phyloP scores from a whole-genome alignment of 1,284 basidiomycete species.

The Taiwanofungus camphoratus region DNA sequence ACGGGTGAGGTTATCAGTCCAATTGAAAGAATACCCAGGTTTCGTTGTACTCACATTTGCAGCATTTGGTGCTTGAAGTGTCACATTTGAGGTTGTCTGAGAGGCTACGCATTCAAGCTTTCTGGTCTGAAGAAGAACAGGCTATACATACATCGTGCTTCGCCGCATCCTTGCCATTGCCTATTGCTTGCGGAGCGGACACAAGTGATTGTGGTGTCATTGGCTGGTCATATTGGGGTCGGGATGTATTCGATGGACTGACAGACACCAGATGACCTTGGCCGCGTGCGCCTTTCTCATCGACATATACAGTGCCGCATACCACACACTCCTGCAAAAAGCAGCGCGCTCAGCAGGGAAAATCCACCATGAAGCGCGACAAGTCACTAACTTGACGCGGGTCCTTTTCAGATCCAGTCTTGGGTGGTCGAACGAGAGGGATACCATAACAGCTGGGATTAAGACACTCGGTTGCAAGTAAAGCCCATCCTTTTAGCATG shows the following conservation, averaged over 20 bases:
- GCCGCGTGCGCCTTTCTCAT: constrained; percentile 46
- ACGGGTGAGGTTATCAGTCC: constrained; percentile 2
- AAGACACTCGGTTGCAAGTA: constrained; percentile 79
- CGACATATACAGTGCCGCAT: constrained; percentile 57
- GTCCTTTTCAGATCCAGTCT: constrained; percentile 50
- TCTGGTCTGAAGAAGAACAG: not conserved
- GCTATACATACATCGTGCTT: not conserved
- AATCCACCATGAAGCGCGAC: no score
- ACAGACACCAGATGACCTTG: constrained; percentile 41
- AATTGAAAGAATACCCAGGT: constrained; percentile 2
- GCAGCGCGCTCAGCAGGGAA: no score
- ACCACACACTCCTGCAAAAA: constrained; percentile 68
- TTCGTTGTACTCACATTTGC: constrained; percentile 4
- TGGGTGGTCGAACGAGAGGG: constrained; percentile 71
- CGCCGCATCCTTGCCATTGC: constrained; percentile 10
- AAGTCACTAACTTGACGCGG: constrained; percentile 49
- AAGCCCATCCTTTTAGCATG: constrained; percentile 76
- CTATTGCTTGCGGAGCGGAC: not conserved
- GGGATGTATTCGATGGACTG: constrained; percentile 6
- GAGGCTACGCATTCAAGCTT: not conserved
- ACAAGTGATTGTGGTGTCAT: not conserved
- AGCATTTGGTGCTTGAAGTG: constrained; percentile 4
- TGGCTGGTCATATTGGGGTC: not conserved
- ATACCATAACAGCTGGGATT: constrained; percentile 62
- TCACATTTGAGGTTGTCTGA: not conserved